A percentile compares a stretch with the other conserved stretches of the same genome.
phyloP scores from a whole-genome alignment of 2,329 filamentous ascomycete species.

The Apiospora aurea region DNA sequence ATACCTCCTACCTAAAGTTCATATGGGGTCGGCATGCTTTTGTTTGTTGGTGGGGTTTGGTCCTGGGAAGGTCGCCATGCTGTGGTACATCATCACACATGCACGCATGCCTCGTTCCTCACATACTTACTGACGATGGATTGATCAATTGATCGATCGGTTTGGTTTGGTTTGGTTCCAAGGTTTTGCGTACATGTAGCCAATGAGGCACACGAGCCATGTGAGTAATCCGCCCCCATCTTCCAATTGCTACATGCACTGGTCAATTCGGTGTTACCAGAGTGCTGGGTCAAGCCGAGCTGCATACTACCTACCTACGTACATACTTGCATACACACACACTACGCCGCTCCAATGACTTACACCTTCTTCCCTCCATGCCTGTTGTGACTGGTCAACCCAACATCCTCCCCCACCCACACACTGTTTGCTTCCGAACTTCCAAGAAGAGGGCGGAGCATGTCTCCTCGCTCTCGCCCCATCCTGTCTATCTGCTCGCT shows the following conservation, averaged over 20 bases:
- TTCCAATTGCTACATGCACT: not conserved
- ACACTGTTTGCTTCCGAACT: not conserved
- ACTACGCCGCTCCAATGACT: not conserved
- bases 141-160: too few species aligned
- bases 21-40: too few species aligned
- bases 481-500: too few species aligned
- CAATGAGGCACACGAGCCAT: not conserved
- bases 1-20: too few species aligned
- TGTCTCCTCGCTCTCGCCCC: not conserved
- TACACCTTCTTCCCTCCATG: slow-evolving; percentile 12
- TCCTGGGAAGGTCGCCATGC: not conserved
- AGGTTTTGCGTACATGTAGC: not conserved
- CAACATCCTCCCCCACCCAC: not conserved
- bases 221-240: not conserved
- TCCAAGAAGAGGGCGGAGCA: not conserved
- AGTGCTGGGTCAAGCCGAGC: not conserved
- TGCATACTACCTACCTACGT: not conserved
- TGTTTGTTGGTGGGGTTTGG: not conserved
- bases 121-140: too few species aligned
- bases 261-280: not conserved
- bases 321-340: not conserved
- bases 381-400: slow-evolving; percentile 1
- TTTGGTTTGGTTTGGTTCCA: not conserved
- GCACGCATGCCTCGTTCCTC: not conserved
- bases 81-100: not conserved